phyloP scores from a whole-genome alignment of 83 land plant species.

The Thuja plicata region DNA sequence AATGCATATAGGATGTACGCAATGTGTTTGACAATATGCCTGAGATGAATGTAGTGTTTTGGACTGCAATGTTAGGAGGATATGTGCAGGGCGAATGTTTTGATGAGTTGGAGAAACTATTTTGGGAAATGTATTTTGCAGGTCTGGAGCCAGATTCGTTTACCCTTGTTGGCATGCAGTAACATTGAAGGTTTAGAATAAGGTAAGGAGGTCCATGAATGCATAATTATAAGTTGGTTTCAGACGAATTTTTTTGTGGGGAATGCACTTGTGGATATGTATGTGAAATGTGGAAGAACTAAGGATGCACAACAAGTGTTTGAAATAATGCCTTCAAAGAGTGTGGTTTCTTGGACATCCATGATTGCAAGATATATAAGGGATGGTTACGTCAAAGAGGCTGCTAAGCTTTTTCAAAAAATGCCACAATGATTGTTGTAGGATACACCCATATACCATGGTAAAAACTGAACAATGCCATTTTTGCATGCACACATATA shows the following conservation, averaged over 20 bases:
- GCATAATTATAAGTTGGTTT: slow-evolving; percentile 29
- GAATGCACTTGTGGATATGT: slow-evolving; percentile 53
- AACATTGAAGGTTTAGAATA: slow-evolving; percentile 20
- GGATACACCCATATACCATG: too few relatives aligned
- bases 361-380: slow-evolving; percentile 46
- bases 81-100: slow-evolving; percentile 45
- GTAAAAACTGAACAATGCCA: too few relatives aligned
- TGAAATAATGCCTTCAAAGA: slow-evolving; percentile 44
- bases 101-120: slow-evolving; percentile 32
- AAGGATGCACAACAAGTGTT: slow-evolving; percentile 45
- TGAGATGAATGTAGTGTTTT: slow-evolving; percentile 34
- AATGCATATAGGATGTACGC: slow-evolving; percentile 35
- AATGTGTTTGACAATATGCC: slow-evolving; percentile 31
- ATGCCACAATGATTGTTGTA: slow-evolving; percentile 51
- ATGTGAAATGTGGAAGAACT: slow-evolving; percentile 48
- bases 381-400: slow-evolving; percentile 38
- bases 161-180: slow-evolving; percentile 42
- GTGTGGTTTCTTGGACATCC: slow-evolving; percentile 55
- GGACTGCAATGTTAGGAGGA: slow-evolving; percentile 66
- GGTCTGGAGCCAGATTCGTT: slow-evolving; percentile 25
- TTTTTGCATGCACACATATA: too few relatives aligned
- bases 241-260: slow-evolving; percentile 36
- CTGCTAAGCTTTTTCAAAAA: slow-evolving; percentile 25
- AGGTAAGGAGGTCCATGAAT: slow-evolving; percentile 48
- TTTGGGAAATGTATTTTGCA: slow-evolving; percentile 35